These are phyloP conservation scores for Nannochloropsis gaditana DNA, from an alignment of 108 stramenopile genomes.

Conservation along the genomic window DNA sequence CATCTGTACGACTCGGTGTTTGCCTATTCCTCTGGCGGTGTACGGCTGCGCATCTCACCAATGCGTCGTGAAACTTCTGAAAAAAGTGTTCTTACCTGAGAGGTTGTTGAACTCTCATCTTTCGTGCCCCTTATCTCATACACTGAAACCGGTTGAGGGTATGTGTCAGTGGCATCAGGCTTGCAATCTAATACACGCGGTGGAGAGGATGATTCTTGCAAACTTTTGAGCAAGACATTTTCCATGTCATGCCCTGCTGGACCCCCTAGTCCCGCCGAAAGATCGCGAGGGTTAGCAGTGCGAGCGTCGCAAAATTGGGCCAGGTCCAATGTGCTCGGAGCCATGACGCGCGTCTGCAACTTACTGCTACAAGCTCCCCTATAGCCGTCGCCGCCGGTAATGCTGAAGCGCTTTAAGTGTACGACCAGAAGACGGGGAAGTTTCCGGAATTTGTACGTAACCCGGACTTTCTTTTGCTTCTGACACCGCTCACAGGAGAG, in stretches of 20 bases:
- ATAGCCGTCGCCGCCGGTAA: background rate
- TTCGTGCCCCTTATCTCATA: too few species aligned
- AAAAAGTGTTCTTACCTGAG: too few species aligned
- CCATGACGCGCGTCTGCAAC: slow-evolving; percentile 17
- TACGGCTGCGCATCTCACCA: too few species aligned
- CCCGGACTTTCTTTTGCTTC: slow-evolving; percentile 23
- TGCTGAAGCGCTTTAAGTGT: slow-evolving; percentile 39
- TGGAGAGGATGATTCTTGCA: background rate
- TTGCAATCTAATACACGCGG: too few species aligned
- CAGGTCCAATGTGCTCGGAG: background rate
- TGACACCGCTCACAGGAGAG: slow-evolving; percentile 36
- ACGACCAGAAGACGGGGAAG: slow-evolving; percentile 33
- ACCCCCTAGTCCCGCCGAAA: background rate
- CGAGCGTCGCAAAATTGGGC: slow-evolving; percentile 6
- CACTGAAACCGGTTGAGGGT: too few species aligned
- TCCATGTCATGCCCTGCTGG: background rate
- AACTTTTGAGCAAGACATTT: background rate
- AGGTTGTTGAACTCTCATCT: too few species aligned
- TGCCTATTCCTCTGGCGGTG: too few species aligned
- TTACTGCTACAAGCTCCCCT: background rate
- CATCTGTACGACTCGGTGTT: too few species aligned
- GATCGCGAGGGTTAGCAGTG: background rate
- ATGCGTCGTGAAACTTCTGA: too few species aligned
- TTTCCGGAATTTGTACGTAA: slow-evolving; percentile 25
- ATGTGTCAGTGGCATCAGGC: too few species aligned